These are phyloP conservation scores for Hirschioporus abietinus DNA, from an alignment of 768 basidiomycete genomes.

Conservation along the genomic window DNA sequence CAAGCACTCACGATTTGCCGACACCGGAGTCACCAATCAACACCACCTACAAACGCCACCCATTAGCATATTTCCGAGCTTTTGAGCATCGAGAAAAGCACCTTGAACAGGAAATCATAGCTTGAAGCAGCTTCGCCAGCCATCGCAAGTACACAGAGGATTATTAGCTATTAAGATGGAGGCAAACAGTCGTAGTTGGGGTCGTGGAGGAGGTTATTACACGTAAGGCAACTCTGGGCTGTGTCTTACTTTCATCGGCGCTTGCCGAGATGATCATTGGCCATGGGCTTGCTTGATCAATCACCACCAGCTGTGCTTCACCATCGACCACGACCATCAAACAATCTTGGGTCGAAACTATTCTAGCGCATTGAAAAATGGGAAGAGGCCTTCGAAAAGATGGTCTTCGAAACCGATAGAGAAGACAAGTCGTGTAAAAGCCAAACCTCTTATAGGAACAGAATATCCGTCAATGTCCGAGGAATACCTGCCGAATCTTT, in stretches of 20 bases:
- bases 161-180: background rate
- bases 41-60: conserved; percentile 31
- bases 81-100: conserved; percentile 26
- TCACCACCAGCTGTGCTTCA: background rate
- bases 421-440: too few species aligned
- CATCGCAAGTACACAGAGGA: background rate
- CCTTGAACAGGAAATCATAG: conserved; percentile 99
- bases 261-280: background rate
- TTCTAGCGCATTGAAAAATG: too few species aligned
- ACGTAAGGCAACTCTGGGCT: background rate
- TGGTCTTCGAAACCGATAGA: too few species aligned
- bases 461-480: too few species aligned
- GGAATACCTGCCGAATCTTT: too few species aligned
- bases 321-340: background rate
- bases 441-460: too few species aligned
- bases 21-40: conserved; percentile 50
- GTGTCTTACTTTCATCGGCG: background rate
- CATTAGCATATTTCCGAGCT: conserved; percentile 2
- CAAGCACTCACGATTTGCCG: conserved; percentile 41
- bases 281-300: too few species aligned
- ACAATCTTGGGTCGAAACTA: too few species aligned
- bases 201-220: background rate
- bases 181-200: background rate
- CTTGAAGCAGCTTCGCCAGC: conserved; percentile 31
- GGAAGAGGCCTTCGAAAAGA: too few species aligned